Percentiles rank a stretch among this genome's conserved stretches.
Evolutionary conservation across 768 basidiomycete species (phyloP).

Genomic region (Cystofilobasidium ferigula): DNA sequence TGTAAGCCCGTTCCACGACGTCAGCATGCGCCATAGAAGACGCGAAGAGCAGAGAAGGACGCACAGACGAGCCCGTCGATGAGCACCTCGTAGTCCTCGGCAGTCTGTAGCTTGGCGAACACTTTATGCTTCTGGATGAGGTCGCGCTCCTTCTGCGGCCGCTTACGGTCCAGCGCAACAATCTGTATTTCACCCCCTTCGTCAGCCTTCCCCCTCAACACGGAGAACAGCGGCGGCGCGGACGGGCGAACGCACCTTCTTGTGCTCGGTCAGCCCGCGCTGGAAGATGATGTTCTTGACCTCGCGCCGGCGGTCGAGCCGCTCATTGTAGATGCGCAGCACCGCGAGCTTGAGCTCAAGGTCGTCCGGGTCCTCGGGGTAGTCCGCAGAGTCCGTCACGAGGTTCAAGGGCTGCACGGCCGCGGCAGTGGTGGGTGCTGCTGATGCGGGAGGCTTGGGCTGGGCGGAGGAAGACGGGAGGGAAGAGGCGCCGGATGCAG

Average conservation of each 20-base stretch:
- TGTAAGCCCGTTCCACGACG: conserved; percentile 38
- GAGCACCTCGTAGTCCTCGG: conserved; percentile 80
- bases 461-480: conserved; percentile 5
- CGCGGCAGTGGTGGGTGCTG: neutral
- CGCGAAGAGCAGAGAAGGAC: conserved; percentile 32
- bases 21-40: neutral
- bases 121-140: conserved; percentile 78
- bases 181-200: conserved; percentile 53
- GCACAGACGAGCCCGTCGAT: conserved; percentile 79
- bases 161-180: conserved; percentile 81
- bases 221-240: neutral
- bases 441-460: neutral
- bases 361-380: conserved; percentile 62
- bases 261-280: conserved; percentile 80
- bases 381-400: conserved; percentile 22
- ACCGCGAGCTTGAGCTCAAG: conserved; percentile 77
- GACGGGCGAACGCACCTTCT: conserved; percentile 70
- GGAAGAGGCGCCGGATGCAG: neutral
- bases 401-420: conserved; percentile 5
- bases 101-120: conserved; percentile 80
- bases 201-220: neutral
- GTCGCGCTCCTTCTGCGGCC: conserved; percentile 81
- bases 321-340: conserved; percentile 81
- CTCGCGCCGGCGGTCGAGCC: conserved; percentile 71
- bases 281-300: conserved; percentile 84